Evolutionary conservation across 352 stramenopile genomes (phyloP).

Genomic region (Halophytophthora polymorphica): DNA sequence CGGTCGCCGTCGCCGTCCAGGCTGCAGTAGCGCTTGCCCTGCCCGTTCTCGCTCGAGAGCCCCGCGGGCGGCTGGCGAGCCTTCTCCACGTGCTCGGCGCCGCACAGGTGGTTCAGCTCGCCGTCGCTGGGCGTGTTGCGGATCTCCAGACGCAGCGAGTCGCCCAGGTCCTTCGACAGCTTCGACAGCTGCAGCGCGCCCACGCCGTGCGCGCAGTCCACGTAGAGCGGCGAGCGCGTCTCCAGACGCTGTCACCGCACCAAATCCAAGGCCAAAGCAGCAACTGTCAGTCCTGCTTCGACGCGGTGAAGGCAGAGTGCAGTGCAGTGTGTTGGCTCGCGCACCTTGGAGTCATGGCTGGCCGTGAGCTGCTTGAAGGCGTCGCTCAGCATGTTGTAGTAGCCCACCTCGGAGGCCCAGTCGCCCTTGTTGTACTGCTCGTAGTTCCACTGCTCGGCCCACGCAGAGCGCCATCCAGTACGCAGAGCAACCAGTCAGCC

Average conservation of each 20-base stretch:
- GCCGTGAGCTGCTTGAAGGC: conserved; percentile 91
- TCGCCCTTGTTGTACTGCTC: conserved; percentile 87
- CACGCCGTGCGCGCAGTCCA: conserved; percentile 94
- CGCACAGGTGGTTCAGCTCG: conserved; percentile 95
- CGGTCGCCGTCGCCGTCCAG: conserved; percentile 98
- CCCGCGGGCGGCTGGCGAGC: conserved; percentile 73
- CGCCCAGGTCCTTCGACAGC: conserved; percentile 72
- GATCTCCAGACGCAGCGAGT: conserved; percentile 81
- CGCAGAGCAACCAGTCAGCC: neutral
- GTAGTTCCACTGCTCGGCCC: conserved; percentile 68
- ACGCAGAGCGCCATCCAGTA: neutral
- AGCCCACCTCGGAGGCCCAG: conserved; percentile 90
- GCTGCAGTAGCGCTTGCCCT: conserved; percentile 86
- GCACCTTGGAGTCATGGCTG: conserved; percentile 67
- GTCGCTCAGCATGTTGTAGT: conserved; percentile 93
- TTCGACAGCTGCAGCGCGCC: conserved; percentile 80
- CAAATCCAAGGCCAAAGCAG: neutral
- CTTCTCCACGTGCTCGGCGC: conserved; percentile 97
- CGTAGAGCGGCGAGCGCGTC: conserved; percentile 76
- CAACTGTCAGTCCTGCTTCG: neutral
- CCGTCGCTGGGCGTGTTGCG: conserved; percentile 78
- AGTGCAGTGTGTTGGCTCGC: neutral
- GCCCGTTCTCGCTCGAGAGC: conserved; percentile 59
- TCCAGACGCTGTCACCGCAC: conserved; percentile 52
- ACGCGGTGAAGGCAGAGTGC: neutral